Evolutionary conservation across 116 monocot genomes (phyloP), one percentile per base, ranked within the genome.

Genomic region (Cymodocea nodosa): DNA sequence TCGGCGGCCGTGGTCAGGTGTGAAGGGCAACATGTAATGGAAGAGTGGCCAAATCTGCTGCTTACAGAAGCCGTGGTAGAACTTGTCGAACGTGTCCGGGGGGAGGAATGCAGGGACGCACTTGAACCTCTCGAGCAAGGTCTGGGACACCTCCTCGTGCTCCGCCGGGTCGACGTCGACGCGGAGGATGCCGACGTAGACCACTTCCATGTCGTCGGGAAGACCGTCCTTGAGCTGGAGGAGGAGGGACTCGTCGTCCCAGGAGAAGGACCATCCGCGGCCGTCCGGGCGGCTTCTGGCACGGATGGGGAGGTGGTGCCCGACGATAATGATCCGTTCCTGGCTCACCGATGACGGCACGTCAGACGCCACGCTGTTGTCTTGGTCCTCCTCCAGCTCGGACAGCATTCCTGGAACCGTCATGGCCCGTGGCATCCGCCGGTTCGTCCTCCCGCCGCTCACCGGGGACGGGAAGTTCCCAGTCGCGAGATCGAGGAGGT

Each of bases 11-110:
- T 71, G 76, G 23, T 70, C 72, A 7, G 82, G 71, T 4, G 85
- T 68, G 24, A 81, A 77, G 6, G 93, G 93, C 10, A 93, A 74
- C 89, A 89, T 84, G 76, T 93, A 89, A 63, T 93, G 93, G 70
- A 93, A 86, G 18, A 93, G 75, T 16, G 93, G 93, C 93, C 93
- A 93, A 0, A 93, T 75, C 35, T 81, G 75, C 73, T 78, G 81
- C 75, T 93, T 93, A 70, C 93, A 93, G 81, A 89, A 93, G 12
- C 86, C 80, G 23, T 93, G 81, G 71, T 89, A 93, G 73, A 83
- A 93, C 59, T 62, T 76, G 14, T 80, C 72, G 35, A 75, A 65
- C 58, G 84, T 65, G 23, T 84, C 77, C 18, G 53, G 51, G 2
- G 87, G 74, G 10, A 87, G 69, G 70, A 87, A 87, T 4, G 84